Evolutionary conservation across 2,329 filamentous ascomycete species (phyloP).

Genomic region (Alternaria metachromatica): DNA sequence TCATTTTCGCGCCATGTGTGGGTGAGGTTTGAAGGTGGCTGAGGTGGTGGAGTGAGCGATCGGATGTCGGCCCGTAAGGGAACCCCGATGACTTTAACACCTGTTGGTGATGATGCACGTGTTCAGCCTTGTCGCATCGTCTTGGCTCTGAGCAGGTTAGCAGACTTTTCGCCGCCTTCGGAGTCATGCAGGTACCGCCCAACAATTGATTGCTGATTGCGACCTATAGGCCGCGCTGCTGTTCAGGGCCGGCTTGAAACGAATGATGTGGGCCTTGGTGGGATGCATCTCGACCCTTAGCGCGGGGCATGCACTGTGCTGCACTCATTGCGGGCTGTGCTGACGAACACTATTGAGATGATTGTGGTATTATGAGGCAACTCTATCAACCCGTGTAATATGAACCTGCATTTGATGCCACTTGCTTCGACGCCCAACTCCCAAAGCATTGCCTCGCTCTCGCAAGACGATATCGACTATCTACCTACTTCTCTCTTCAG

Average conservation of each 20-base stretch:
- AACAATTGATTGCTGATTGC: conserved; percentile 7
- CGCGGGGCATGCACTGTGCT: conserved; percentile 2
- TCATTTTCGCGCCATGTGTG: conserved; percentile 43
- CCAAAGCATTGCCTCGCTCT: neutral
- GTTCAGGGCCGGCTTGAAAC: conserved; percentile 5
- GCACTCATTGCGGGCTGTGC: neutral
- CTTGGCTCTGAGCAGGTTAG: conserved; percentile 12
- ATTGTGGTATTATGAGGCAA: neutral
- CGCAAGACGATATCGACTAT: conserved; percentile 22
- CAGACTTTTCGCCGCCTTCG: conserved; percentile 27
- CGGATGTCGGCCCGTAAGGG: conserved; percentile 28
- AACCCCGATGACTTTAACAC: conserved; percentile 14
- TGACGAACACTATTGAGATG: neutral
- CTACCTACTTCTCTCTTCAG: conserved; percentile 67
- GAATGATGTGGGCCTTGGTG: conserved; percentile 8
- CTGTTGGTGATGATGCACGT: conserved; percentile 13
- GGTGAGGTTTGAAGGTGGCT: conserved; percentile 21
- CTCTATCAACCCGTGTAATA: neutral
- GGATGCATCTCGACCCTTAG: conserved; percentile 1
- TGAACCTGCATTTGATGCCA: neutral
- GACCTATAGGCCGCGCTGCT: neutral
- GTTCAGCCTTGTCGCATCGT: conserved; percentile 22
- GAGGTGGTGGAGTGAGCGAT: conserved; percentile 20
- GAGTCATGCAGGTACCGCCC: conserved; percentile 32
- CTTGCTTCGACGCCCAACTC: conserved; percentile 4